These are phyloP conservation scores for Diutina scorzettiae DNA, from an alignment of 1,139 yeast genomes.

Conservation along the genomic window DNA sequence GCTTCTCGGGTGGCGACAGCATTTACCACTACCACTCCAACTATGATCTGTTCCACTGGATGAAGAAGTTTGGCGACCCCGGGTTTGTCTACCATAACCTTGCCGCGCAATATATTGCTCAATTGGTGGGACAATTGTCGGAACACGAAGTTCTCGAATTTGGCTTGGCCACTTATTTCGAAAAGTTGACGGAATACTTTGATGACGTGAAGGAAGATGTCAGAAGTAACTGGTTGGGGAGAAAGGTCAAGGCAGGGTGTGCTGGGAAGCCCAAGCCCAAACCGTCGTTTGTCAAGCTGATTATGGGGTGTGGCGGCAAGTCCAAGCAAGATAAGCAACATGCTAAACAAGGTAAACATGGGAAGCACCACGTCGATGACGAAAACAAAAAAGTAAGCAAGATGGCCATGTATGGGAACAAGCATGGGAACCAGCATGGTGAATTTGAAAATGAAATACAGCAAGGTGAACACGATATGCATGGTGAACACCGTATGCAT, in stretches of 20 bases:
- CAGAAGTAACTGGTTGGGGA: background rate
- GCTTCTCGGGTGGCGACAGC: slow-evolving; percentile 35
- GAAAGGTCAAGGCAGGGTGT: background rate
- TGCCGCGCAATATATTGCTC: slow-evolving; percentile 39
- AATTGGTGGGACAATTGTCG: slow-evolving; percentile 20
- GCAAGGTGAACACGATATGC: too few species aligned
- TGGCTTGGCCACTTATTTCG: slow-evolving; percentile 25
- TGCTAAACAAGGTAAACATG: too few species aligned
- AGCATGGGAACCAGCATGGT: too few species aligned
- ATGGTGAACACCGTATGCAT: too few species aligned
- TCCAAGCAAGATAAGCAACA: background rate
- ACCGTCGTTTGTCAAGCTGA: too few species aligned
- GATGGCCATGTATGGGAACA: too few species aligned
- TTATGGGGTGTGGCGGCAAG: background rate
- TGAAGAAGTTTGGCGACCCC: slow-evolving; percentile 47
- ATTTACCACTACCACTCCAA: slow-evolving; percentile 62
- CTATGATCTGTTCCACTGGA: slow-evolving; percentile 60
- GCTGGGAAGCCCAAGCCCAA: background rate
- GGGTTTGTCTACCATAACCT: slow-evolving; percentile 44
- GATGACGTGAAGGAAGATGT: slow-evolving; percentile 12
- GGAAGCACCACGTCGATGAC: too few species aligned
- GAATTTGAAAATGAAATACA: too few species aligned
- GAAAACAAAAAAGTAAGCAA: too few species aligned
- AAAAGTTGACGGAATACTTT: slow-evolving; percentile 21
- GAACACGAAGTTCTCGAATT: slow-evolving; percentile 42